These are phyloP conservation scores for Tuber calosporum DNA, from an alignment of 495 filamentous ascomycete genomes.

Conservation along the genomic window DNA sequence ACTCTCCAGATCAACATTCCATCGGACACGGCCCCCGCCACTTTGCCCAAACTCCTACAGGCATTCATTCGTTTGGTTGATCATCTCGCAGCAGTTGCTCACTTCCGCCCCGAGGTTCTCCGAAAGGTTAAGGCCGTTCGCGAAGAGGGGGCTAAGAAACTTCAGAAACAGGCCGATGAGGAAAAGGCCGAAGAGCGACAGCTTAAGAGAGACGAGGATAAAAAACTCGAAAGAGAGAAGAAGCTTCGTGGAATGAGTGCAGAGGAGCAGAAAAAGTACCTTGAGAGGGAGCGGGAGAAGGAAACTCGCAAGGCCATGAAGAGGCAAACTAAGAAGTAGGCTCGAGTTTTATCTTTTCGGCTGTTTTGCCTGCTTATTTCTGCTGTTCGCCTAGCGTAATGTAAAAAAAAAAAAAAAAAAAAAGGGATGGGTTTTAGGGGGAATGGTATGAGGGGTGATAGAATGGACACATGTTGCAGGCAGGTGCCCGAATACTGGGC, in stretches of 20 bases:
- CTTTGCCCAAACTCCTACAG: conserved; percentile 65
- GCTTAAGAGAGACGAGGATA: conserved; percentile 68
- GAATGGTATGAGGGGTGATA: neutral
- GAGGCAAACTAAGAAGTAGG: conserved; percentile 48
- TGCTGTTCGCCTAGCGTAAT: neutral
- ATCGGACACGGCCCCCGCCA: conserved; percentile 56
- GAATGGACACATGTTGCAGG: neutral
- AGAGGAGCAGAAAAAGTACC: conserved; percentile 89
- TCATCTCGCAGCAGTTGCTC: conserved; percentile 63
- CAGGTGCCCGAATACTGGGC: neutral
- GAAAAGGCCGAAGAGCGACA: conserved; percentile 87
- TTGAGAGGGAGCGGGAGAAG: conserved; percentile 85
- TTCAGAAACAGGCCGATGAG: conserved; percentile 76
- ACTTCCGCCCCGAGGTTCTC: conserved; percentile 82
- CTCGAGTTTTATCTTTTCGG: neutral
- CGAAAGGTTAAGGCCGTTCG: conserved; percentile 73
- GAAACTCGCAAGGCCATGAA: conserved; percentile 65
- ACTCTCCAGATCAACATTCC: conserved; percentile 68
- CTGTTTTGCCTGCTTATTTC: neutral
- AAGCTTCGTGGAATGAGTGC: conserved; percentile 75
- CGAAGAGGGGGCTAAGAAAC: conserved; percentile 72
- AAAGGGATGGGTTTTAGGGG: neutral
- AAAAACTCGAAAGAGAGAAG: conserved; percentile 87
- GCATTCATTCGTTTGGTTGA: conserved; percentile 82
- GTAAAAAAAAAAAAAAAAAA: neutral